Evolutionary conservation across 2,329 filamentous ascomycete species (phyloP), one percentile per base, ranked within the genome.

Genomic region (Talaromyces sp.): DNA sequence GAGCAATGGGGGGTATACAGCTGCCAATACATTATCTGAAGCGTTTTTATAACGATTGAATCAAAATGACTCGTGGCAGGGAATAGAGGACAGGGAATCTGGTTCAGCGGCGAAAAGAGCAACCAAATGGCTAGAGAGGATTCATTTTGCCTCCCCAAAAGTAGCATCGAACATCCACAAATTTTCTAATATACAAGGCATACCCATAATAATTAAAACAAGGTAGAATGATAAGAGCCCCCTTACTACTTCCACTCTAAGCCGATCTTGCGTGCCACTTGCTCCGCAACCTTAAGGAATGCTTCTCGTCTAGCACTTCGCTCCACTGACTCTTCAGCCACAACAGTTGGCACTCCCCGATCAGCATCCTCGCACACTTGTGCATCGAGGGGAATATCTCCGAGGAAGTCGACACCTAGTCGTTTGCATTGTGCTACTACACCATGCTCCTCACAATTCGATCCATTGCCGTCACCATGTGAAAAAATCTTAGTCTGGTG

Each of bases 351-450:
- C 71, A 88, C 91, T 1, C 94, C 94, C 17, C 82, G 79, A 71
- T 96, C 91, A 1, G 90, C 91, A 72, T 97, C 90, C 51, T 90
- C 88, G 54, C 91, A 95, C 19, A 97, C 95, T 46, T 80, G 85
- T 3, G 89, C 86, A 70, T 97, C 90, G 44, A 99, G 79, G 5
- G 93, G 93, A 36, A 99, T 87, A 69, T 97, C 89, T 1, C 90
- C 93, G 3, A 99, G 75, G 58, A 97, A 84, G n/a, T 88, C 82
- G 47, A 97, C 84, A 0, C 83, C 82, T 39, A 92, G 80, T 52
- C 90, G 85, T 30, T 78, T 71, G 65, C 92, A 96, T 62, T 92
- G 82, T 24, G 77, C 80, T 33, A 79, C 75, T 1, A 93, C 89
- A 14, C 85, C 83, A 52, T 84, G 82, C 33, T 80, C 79, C 0